Evolutionary conservation across 1,284 basidiomycete species (phyloP), one percentile per base, ranked within the genome.

Genomic region (Cryptococcus sp.): DNA sequence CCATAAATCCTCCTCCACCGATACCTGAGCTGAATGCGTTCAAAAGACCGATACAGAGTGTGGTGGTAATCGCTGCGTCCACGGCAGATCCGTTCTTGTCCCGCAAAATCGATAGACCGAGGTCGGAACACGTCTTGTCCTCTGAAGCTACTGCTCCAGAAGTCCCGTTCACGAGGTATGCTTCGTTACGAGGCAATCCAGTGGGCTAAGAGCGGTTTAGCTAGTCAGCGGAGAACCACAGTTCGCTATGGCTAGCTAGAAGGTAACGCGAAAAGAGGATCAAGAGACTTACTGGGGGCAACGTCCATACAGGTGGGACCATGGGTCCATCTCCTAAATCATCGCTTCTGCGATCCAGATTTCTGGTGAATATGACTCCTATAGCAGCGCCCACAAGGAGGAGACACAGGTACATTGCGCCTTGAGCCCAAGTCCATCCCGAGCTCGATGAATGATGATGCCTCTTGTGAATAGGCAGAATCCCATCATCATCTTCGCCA

Each of bases 1-100:
- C 87, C 87, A 95, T 91, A 73, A 94, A 93, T 0, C 93, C 93
- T 26, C 92, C 93, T 1, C 93, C 93, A 20, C 91, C 92, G 50
- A 96, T 89, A 2, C 92, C 82, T 8, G 79, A 78, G 82, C 89
- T 89, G 76, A 94, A 96, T 83, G 90, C 89, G 74, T 93, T 93
- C 54, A 91, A 84, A 1, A 93, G 88, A 3, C 93, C 93, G 40
- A 86, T 84, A 72, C 93, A 96, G 34, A 96, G 81, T 1, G 88
- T 85, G 1, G 89, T 82, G 40, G 87, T 86, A 52, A 97, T 85
- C 0, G 87, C 88, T 1, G 93, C 88, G 68, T 98, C 95, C 11
- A 95, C 86, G 0, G 94, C 94, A 62, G 90, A 93, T 17, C 94
- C 95, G 34, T 91, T 92, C 7, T 86, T 84, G 74, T 87, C 87